A percentile compares a stretch with the other conserved stretches of the same genome.
Evolutionary conservation across 2,329 filamentous ascomycete species (phyloP).

Genomic region (Fusarium dlaminii): DNA sequence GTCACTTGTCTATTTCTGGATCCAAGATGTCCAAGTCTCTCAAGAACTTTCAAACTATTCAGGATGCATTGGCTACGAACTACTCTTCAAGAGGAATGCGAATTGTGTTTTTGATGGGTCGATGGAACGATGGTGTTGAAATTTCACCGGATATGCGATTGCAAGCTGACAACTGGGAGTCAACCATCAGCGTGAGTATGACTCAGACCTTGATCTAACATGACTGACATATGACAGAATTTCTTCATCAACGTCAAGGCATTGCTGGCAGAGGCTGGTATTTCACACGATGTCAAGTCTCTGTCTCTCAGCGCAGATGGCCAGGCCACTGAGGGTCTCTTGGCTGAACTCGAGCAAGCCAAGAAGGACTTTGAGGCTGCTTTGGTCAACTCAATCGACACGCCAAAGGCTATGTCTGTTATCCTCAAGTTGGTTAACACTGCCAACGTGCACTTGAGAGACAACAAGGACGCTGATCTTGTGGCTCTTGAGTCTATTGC

Average conservation of each 20-base stretch:
- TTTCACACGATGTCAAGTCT: constrained; percentile 47
- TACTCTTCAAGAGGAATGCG: constrained; percentile 85
- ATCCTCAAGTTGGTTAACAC: constrained; percentile 81
- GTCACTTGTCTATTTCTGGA: constrained; percentile 84
- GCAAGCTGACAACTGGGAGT: constrained; percentile 81
- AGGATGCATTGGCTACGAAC: constrained; percentile 74
- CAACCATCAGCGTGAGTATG: constrained; percentile 70
- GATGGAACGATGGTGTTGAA: constrained; percentile 91
- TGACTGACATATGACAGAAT: constrained; percentile 53
- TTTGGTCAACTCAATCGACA: constrained; percentile 88
- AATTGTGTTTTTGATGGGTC: constrained; percentile 86
- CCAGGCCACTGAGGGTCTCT: constrained; percentile 45
- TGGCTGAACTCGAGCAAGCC: constrained; percentile 60
- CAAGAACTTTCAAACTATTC: constrained; percentile 96
- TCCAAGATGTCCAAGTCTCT: constrained; percentile 96
- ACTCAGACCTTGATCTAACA: not conserved
- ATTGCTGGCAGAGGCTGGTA: constrained; percentile 57
- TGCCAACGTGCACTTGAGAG: constrained; percentile 71
- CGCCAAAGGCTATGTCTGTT: constrained; percentile 78
- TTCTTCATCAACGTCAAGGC: constrained; percentile 69
- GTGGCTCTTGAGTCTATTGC: constrained; percentile 66
- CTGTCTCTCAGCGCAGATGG: constrained; percentile 50
- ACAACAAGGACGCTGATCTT: constrained; percentile 58
- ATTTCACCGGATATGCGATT: constrained; percentile 85
- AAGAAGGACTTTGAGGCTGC: constrained; percentile 66